phyloP scores from a whole-genome alignment of 2,329 filamentous ascomycete species.

The Tolypocladium album region DNA sequence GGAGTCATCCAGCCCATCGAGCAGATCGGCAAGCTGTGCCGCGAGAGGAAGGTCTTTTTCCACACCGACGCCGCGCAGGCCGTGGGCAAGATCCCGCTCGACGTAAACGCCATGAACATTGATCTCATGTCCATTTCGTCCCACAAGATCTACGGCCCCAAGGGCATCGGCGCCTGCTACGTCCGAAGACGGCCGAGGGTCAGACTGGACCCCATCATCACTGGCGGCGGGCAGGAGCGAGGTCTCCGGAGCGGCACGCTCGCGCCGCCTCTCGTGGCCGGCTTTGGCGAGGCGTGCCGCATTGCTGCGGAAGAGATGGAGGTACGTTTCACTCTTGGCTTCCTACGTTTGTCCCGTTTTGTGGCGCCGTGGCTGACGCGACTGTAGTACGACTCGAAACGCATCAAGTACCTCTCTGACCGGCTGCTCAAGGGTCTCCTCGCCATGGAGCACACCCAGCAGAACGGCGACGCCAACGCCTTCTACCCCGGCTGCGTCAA shows the following conservation, averaged over 20 bases:
- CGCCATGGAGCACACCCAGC: constrained; percentile 78
- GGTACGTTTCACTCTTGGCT: constrained; percentile 63
- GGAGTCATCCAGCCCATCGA: constrained; percentile 96
- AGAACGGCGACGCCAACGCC: constrained; percentile 73
- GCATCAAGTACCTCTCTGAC: constrained; percentile 73
- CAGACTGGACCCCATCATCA: constrained; percentile 91
- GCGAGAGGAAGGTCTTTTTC: constrained; percentile 91
- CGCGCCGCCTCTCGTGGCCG: constrained; percentile 77
- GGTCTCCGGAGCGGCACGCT: constrained; percentile 90
- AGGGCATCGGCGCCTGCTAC: constrained; percentile 93
- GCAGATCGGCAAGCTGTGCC: constrained; percentile 86
- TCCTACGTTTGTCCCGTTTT: not conserved
- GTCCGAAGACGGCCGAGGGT: constrained; percentile 87
- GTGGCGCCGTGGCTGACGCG: constrained; percentile 9
- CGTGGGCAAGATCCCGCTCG: constrained; percentile 94
- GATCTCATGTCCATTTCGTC: constrained; percentile 98
- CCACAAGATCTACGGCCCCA: constrained; percentile 97
- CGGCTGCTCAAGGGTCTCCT: constrained; percentile 74
- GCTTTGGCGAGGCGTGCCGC: constrained; percentile 91
- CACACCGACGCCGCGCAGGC: constrained; percentile 95
- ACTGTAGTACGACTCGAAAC: constrained; percentile 80
- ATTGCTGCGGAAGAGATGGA: constrained; percentile 83
- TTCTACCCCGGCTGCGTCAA: constrained; percentile 98
- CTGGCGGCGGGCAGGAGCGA: constrained; percentile 89
- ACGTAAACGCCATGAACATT: constrained; percentile 96